These are phyloP conservation scores for Platanthera guangdongensis DNA, from an alignment of 106 monocot species.

Conservation along the genomic window DNA sequence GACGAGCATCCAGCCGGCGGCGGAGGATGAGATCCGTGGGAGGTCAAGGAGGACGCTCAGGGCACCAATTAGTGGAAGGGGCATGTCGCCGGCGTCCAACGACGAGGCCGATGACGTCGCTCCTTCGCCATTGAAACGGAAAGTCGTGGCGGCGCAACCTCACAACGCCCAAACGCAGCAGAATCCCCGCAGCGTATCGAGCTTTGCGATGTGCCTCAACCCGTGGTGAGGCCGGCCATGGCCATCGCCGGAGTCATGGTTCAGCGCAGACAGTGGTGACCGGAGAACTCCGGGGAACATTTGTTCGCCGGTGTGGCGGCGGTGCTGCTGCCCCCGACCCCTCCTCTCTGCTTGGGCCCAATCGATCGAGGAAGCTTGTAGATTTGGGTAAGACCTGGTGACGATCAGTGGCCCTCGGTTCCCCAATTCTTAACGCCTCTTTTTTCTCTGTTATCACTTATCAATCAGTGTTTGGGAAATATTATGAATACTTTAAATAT, in stretches of 20 bases:
- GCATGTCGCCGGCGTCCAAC: conserved; percentile 26
- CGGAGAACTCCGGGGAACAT: background rate
- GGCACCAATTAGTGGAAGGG: background rate
- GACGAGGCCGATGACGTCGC: conserved; percentile 15
- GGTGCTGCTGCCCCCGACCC: background rate
- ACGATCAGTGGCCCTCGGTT: background rate
- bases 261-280: conserved; percentile 9
- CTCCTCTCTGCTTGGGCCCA: conserved; percentile 13
- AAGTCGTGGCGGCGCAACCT: conserved; percentile 1
- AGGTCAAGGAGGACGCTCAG: background rate
- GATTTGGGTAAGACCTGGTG: conserved; percentile 46
- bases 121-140: conserved; percentile 28
- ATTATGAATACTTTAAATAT: no score
- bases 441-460: no score
- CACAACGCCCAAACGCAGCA: background rate
- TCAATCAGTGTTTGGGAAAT: no score
- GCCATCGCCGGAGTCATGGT: conserved; percentile 5
- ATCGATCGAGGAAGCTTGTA: conserved; percentile 56
- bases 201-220: conserved; percentile 51
- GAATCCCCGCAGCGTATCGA: conserved; percentile 10
- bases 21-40: background rate
- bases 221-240: conserved; percentile 36
- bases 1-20: background rate
- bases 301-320: conserved; percentile 17
- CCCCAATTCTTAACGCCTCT: background rate